A percentile compares a stretch with the other conserved stretches of the same genome.
Conservation (phyloP, 345 rosid genomes). For the Odontarrhena argentea region DNA sequence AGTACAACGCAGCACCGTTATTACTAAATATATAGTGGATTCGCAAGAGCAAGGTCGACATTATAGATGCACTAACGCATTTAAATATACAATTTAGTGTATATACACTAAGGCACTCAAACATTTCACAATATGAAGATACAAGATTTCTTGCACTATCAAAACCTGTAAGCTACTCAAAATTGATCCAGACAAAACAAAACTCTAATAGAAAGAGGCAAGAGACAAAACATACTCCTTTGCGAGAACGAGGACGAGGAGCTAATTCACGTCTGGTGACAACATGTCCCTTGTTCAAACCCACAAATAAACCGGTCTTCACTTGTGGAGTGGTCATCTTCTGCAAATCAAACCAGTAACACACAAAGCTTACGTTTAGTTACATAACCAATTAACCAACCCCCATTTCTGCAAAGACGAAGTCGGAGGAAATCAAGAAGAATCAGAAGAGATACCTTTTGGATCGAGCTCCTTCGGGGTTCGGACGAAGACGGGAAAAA, state of each 20-base stretch:
- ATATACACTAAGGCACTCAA: too few species aligned
- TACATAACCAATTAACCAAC: neutral
- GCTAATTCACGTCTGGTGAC: slow-evolving; percentile 42
- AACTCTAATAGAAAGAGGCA: neutral
- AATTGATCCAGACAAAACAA: neutral
- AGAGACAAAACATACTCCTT: slow-evolving; percentile 39
- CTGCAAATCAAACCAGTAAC: neutral
- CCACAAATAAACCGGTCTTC: slow-evolving; percentile 45
- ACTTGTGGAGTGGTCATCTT: slow-evolving; percentile 37
- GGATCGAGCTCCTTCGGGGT: slow-evolving; percentile 22
- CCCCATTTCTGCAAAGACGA: neutral
- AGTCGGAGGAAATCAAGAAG: neutral
- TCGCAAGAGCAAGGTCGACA: neutral
- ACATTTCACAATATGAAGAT: too few species aligned
- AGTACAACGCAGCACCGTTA: neutral
- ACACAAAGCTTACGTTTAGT: neutral
- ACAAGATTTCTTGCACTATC: neutral
- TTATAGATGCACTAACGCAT: neutral
- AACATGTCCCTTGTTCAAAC: slow-evolving; percentile 49
- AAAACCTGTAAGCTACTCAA: neutral
- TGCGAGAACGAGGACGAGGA: slow-evolving; percentile 45
- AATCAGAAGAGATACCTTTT: slow-evolving; percentile 9
- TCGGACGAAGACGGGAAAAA: neutral
- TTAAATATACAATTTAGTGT: neutral
- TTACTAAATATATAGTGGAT: neutral